A percentile compares a stretch with the other conserved stretches of the same genome.
These are phyloP conservation scores for Fragaria iinumae DNA, from an alignment of 306 rosid genomes.

Conservation along the genomic window DNA sequence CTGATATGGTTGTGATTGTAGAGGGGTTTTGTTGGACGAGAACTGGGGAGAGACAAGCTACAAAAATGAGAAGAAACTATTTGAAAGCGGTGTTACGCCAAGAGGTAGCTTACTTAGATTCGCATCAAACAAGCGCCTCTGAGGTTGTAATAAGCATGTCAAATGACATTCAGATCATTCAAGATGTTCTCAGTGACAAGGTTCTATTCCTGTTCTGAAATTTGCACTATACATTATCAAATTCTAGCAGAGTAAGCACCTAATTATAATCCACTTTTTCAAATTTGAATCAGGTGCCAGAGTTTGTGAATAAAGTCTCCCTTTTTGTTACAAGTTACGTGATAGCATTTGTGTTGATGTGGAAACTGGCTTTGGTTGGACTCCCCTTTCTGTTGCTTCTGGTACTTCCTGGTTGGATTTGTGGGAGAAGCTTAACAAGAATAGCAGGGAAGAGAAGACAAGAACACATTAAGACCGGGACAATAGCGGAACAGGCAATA, in stretches of 20 bases:
- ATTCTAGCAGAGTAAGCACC: neutral
- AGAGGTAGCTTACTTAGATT: slow-evolving; percentile 27
- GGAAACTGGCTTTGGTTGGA: slow-evolving; percentile 18
- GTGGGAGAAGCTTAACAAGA: slow-evolving; percentile 15
- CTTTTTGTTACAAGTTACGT: slow-evolving; percentile 10
- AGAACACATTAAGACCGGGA: slow-evolving; percentile 17
- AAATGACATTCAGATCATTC: slow-evolving; percentile 29
- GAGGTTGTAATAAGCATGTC: slow-evolving; percentile 31
- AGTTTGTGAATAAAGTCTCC: neutral
- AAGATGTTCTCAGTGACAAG: slow-evolving; percentile 33
- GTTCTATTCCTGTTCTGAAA: slow-evolving; percentile 4
- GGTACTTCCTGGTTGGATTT: slow-evolving; percentile 22
- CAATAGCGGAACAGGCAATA: slow-evolving; percentile 22
- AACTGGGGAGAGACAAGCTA: slow-evolving; percentile 39
- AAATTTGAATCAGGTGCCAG: slow-evolving; percentile 12
- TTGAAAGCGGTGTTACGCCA: slow-evolving; percentile 36
- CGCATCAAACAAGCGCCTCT: slow-evolving; percentile 18
- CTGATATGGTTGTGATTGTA: neutral
- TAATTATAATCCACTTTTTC: neutral
- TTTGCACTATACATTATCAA: neutral
- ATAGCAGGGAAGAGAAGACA: slow-evolving; percentile 16
- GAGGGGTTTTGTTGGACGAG: slow-evolving; percentile 47
- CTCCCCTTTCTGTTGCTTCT: slow-evolving; percentile 18
- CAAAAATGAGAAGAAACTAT: slow-evolving; percentile 32
- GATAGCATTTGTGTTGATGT: slow-evolving; percentile 19